Conservation (phyloP, 2,329 filamentous ascomycete species). For the Aspergillus sojae region DNA sequence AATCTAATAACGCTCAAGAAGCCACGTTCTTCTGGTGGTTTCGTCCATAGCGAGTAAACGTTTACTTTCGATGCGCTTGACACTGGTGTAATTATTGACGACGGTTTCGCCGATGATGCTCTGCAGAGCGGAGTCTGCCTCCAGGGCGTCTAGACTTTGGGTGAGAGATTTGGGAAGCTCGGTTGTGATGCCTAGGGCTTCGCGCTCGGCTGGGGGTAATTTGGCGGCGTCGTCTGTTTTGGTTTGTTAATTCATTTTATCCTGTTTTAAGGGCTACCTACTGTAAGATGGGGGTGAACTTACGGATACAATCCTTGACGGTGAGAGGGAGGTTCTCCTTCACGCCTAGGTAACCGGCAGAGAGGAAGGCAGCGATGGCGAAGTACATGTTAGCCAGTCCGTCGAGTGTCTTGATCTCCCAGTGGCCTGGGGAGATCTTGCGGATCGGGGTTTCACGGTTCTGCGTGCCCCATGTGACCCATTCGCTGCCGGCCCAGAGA, state of each 20-base stretch:
- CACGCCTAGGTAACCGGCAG: conserved; percentile 62
- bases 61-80: conserved; percentile 38
- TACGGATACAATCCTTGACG: conserved; percentile 37
- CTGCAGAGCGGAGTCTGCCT: conserved; percentile 31
- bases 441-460: conserved; percentile 77
- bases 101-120: conserved; percentile 32
- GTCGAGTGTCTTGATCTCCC: conserved; percentile 79
- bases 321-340: conserved; percentile 27
- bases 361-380: conserved; percentile 63
- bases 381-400: conserved; percentile 79
- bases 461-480: conserved; percentile 79
- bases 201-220: conserved; percentile 33
- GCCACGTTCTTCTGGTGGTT: conserved; percentile 36
- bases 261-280: background rate
- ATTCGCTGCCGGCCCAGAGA: conserved; percentile 77
- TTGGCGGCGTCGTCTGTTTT: conserved; percentile 36
- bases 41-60: conserved; percentile 36
- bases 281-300: conserved; percentile 9
- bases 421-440: conserved; percentile 67
- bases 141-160: conserved; percentile 38
- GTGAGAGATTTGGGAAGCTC: conserved; percentile 38
- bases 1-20: conserved; percentile 42
- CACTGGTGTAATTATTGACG: conserved; percentile 30
- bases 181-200: conserved; percentile 39
- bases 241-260: background rate